These are phyloP conservation scores for Boletellus ananas DNA, from an alignment of 768 basidiomycete genomes.

Conservation along the genomic window DNA sequence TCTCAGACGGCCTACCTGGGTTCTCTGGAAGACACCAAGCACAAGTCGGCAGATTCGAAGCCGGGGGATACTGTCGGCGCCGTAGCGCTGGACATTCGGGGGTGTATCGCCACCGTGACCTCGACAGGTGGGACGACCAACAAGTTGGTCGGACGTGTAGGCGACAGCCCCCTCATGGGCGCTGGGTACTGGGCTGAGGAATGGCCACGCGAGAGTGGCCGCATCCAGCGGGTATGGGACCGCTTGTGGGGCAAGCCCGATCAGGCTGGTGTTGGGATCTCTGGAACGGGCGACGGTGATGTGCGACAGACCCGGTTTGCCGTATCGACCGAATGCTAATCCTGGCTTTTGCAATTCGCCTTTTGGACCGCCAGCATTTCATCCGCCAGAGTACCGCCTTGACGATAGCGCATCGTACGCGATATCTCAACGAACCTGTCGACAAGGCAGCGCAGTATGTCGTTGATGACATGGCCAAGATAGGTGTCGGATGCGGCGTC, in stretches of 20 bases:
- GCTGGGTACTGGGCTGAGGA: constrained; percentile 84
- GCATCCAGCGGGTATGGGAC: constrained; percentile 34
- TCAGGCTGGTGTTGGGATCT: constrained; percentile 56
- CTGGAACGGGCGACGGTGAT: constrained; percentile 84
- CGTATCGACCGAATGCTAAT: too few species aligned
- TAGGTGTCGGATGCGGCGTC: constrained; percentile 70
- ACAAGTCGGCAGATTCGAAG: constrained; percentile 46
- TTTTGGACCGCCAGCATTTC: constrained; percentile 52
- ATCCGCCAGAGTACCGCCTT: constrained; percentile 66
- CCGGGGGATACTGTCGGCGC: constrained; percentile 84
- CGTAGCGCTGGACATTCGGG: constrained; percentile 70
- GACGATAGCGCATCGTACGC: constrained; percentile 64
- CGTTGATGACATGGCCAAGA: constrained; percentile 52
- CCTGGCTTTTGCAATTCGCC: too few species aligned
- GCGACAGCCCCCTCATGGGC: constrained; percentile 78
- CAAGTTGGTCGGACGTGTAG: constrained; percentile 76
- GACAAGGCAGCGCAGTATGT: constrained; percentile 50
- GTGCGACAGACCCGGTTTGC: constrained; percentile 37
- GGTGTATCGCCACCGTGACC: constrained; percentile 71
- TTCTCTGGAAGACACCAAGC: neutral
- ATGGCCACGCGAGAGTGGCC: constrained; percentile 45
- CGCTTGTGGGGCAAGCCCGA: constrained; percentile 18
- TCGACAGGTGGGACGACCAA: constrained; percentile 84
- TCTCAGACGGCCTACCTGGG: too few species aligned
- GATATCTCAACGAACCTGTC: constrained; percentile 56